Evolutionary conservation across 2,329 filamentous ascomycete species (phyloP), one percentile per base, ranked within the genome.

Genomic region (Trichophyton rubrum): DNA sequence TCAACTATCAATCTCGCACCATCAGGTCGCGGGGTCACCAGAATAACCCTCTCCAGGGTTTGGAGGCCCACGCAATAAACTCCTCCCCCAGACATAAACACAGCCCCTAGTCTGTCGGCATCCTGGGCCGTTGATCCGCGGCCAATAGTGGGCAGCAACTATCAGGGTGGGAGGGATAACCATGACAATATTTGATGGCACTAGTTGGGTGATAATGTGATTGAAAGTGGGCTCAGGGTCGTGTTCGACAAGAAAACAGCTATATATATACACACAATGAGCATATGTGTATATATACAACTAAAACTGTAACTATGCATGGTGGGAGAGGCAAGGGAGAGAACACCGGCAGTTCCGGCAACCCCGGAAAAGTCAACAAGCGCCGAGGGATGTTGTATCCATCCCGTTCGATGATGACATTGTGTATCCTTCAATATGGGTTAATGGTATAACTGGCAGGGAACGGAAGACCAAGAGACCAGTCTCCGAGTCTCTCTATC

Each of bases 361-460:
- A 3, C 49, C 49, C 49, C 15, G 11, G 49, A 8, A 53, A 53
- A 53, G 49, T 53, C 49, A 53, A 53, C 49, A 53, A 53, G 49
- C 49, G 49, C 49, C 15, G 49, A 53, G 49, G 49, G 27, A 53
- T 53, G 49, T 33, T n/a, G 15, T 13, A 53, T 30, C 4, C 8
- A 53, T 53, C 49, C 49, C 49, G 49, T 53, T 53, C 4, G 49
- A 53, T 53, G 49, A 53, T 53, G 49, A 15, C 49, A 53, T 53
- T 33, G 27, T 33, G 49, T 24, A 27, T 53, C 22, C 49, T 24
- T 7, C n/a, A 24, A 30, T 22, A 27, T 27, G 22, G 17, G 45
- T 5, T 27, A 27, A 27, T 49, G 40, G 40, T 20, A 43, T 47
- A 47, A 11, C 2, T 38, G 33, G 33, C 33, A 38, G 33, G 33